Evolutionary conservation across 768 basidiomycete genomes (phyloP).

Genomic region (Rhizopogon salebrosus): DNA sequence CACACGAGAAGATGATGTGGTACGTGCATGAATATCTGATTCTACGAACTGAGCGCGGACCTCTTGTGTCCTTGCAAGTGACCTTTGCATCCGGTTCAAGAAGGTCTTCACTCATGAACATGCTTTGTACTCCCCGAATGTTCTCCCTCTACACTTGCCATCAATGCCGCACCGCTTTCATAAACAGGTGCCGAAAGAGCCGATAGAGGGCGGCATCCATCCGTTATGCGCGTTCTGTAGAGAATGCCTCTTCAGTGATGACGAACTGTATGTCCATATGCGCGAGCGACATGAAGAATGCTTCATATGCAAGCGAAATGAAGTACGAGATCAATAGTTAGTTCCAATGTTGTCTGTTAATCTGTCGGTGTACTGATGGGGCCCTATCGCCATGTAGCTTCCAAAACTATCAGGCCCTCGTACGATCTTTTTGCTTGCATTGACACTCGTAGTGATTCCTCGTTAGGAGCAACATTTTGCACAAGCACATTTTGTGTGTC

Average conservation of each 20-base stretch:
- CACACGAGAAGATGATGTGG: constrained; percentile 82
- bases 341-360: constrained; percentile 26
- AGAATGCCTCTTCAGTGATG: constrained; percentile 91
- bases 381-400: constrained; percentile 44
- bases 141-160: constrained; percentile 72
- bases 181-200: constrained; percentile 43
- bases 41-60: background rate
- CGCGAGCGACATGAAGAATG: constrained; percentile 94
- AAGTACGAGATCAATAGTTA: constrained; percentile 80
- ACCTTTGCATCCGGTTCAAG: constrained; percentile 83
- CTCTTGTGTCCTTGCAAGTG: constrained; percentile 37
- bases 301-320: constrained; percentile 86
- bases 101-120: constrained; percentile 98
- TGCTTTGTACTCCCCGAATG: constrained; percentile 63
- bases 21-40: constrained; percentile 21
- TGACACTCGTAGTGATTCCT: constrained; percentile 2
- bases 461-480: constrained; percentile 71
- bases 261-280: constrained; percentile 93
- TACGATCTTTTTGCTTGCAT: constrained; percentile 30
- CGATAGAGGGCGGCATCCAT: constrained; percentile 67
- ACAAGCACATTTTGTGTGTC: constrained; percentile 73
- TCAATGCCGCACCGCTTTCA: constrained; percentile 46
- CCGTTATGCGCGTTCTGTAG: constrained; percentile 85
- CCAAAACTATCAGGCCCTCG: constrained; percentile 71
- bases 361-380: background rate